Percentiles rank a stretch among this genome's conserved stretches.
Conservation (phyloP, 2,329 filamentous ascomycete genomes). For the Dactylellina sp. region DNA sequence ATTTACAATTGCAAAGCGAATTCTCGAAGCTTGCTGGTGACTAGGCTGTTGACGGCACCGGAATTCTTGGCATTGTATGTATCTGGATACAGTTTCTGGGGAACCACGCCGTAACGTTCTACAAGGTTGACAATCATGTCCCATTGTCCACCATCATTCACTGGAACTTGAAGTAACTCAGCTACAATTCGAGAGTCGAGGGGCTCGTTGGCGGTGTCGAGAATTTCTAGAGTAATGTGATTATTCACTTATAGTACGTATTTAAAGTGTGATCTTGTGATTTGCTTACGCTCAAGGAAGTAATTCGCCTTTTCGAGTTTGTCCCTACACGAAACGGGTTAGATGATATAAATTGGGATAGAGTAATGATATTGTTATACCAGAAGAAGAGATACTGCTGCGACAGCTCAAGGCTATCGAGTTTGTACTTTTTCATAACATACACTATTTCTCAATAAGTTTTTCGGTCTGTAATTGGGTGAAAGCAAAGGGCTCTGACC, state of each 20-base stretch:
- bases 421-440: constrained; percentile 83
- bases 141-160: constrained; percentile 88
- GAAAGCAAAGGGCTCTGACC: constrained; percentile 58
- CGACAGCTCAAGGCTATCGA: constrained; percentile 84
- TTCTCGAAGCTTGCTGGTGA: constrained; percentile 89
- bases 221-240: constrained; percentile 67
- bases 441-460: constrained; percentile 67
- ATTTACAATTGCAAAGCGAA: constrained; percentile 74
- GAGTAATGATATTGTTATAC: constrained; percentile 60
- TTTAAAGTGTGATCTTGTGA: neutral
- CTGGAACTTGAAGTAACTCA: constrained; percentile 74
- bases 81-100: constrained; percentile 72
- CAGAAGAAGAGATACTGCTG: constrained; percentile 91
- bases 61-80: constrained; percentile 81
- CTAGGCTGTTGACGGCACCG: constrained; percentile 75
- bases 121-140: constrained; percentile 86
- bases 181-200: constrained; percentile 80
- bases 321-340: constrained; percentile 66
- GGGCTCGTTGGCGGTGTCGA: constrained; percentile 77
- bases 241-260: neutral
- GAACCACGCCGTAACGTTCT: constrained; percentile 82
- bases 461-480: neutral
- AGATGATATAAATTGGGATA: neutral
- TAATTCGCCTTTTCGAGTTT: constrained; percentile 92
- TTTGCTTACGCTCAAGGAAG: constrained; percentile 75